Conservation (phyloP, 441 rosid species). For the Adansonia rubrostipa region DNA sequence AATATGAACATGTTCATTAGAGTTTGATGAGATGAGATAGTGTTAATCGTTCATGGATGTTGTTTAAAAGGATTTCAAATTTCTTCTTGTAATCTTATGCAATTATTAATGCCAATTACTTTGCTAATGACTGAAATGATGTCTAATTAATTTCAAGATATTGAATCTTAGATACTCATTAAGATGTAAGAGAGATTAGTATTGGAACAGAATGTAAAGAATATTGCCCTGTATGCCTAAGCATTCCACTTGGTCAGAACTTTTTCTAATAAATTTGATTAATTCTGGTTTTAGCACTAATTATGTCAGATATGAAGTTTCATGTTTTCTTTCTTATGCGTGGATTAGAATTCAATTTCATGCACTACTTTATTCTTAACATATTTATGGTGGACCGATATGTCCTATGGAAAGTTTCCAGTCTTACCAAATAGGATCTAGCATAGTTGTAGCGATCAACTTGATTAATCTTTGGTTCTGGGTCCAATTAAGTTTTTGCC, state of each 20-base stretch:
- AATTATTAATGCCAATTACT: neutral
- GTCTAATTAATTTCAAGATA: neutral
- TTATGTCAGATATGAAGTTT: neutral
- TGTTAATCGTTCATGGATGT: neutral
- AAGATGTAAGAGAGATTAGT: neutral
- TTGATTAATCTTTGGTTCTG: neutral
- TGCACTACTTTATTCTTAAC: neutral
- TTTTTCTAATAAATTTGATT: neutral
- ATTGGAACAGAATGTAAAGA: neutral
- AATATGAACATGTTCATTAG: neutral
- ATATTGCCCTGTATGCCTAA: neutral
- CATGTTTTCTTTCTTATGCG: neutral
- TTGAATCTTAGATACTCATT: neutral
- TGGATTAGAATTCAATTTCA: neutral
- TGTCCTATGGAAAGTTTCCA: neutral
- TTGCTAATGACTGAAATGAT: neutral
- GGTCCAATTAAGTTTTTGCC: neutral
- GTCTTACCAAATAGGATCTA: neutral
- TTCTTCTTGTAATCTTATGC: neutral
- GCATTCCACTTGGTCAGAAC: neutral
- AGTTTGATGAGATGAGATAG: neutral
- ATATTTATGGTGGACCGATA: neutral
- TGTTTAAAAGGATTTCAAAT: neutral
- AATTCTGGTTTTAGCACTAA: neutral
- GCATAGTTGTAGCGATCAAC: neutral